phyloP scores from a whole-genome alignment of 306 rosid genomes.

The Canavalia gladiata region DNA sequence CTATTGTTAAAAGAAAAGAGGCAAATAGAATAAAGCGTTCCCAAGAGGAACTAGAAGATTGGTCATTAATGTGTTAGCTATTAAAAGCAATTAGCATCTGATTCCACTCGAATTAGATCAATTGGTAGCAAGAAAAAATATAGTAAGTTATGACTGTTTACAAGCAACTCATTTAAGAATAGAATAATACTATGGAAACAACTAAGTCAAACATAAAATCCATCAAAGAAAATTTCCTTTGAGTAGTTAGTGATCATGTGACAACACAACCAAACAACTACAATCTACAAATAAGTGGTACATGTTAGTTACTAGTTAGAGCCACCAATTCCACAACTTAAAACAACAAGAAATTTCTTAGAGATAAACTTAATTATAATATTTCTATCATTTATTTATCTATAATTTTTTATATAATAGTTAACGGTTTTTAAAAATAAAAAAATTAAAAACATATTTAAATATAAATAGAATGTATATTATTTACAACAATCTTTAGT shows the following conservation, averaged over 20 bases:
- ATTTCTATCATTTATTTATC: no score
- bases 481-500: no score
- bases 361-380: no score
- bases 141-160: not conserved
- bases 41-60: not conserved
- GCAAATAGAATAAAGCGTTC: conserved; percentile 42
- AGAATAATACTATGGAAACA: not conserved
- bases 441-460: no score
- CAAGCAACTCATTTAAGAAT: not conserved
- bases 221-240: not conserved
- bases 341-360: not conserved
- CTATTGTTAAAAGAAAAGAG: conserved; percentile 14
- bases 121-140: not conserved
- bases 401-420: no score
- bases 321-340: conserved; percentile 29
- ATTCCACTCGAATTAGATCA: not conserved
- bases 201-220: conserved; percentile 37
- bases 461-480: no score
- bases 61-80: not conserved
- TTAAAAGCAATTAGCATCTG: not conserved
- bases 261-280: conserved; percentile 43
- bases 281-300: conserved; percentile 3
- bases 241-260: conserved; percentile 40
- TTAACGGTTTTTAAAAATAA: no score
- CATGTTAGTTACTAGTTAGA: conserved; percentile 40